A percentile compares a stretch with the other conserved stretches of the same genome.
Evolutionary conservation across 148 eudicot genomes (phyloP).

Genomic region (Arbutus unedo): DNA sequence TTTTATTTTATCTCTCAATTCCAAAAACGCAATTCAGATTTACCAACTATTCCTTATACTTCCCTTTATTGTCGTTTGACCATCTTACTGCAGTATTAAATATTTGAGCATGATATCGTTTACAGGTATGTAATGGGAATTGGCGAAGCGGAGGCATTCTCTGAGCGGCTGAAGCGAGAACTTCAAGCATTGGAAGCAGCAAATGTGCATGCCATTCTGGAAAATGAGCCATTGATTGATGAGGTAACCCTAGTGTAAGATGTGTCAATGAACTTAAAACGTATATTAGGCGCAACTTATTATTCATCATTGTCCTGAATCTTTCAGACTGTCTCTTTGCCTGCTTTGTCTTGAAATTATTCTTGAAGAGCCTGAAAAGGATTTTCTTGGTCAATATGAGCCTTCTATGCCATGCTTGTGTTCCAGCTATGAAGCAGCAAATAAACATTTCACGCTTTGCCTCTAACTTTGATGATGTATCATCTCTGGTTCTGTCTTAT

Average conservation of each 20-base stretch:
- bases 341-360: background rate
- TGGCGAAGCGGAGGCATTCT: slow-evolving; percentile 98
- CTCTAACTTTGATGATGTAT: background rate
- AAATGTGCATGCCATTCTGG: slow-evolving; percentile 96
- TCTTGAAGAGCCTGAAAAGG: background rate
- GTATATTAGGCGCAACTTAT: background rate
- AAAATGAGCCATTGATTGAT: slow-evolving; percentile 74
- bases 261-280: background rate
- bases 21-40: background rate
- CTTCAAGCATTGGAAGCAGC: slow-evolving; percentile 99
- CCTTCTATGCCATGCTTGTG: background rate
- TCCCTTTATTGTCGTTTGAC: background rate
- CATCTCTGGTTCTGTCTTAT: slow-evolving; percentile 3
- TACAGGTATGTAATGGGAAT: slow-evolving; percentile 96
- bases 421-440: background rate
- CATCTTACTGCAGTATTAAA: background rate
- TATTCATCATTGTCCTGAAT: slow-evolving; percentile 3
- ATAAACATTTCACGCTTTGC: background rate
- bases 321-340: background rate
- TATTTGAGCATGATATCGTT: slow-evolving; percentile 20
- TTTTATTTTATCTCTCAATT: background rate
- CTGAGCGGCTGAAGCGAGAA: slow-evolving; percentile 93
- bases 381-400: slow-evolving; percentile 1
- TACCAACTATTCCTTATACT: background rate
- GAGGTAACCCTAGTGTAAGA: slow-evolving; percentile 47